phyloP scores from a whole-genome alignment of 2,329 filamentous ascomycete species.

The Diplodia scrobiculata region DNA sequence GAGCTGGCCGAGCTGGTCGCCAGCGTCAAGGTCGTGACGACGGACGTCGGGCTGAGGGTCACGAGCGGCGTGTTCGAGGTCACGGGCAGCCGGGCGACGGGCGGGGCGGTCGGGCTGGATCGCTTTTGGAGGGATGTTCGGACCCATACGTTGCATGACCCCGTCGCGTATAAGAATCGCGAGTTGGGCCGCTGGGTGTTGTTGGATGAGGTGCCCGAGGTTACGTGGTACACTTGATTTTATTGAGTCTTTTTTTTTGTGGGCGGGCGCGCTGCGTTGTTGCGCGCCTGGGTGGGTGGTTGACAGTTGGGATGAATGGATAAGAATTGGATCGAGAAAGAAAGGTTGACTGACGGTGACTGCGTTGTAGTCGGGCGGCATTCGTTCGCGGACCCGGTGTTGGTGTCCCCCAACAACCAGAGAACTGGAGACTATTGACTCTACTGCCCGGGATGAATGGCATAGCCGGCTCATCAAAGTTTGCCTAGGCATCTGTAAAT shows the following conservation, averaged over 20 bases:
- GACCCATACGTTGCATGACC: constrained; percentile 67
- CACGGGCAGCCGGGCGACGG: constrained; percentile 61
- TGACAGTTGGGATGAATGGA: no score
- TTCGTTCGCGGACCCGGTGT: no score
- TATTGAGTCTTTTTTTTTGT: neutral
- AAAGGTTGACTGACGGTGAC: no score
- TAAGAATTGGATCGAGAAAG: no score
- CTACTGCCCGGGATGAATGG: no score
- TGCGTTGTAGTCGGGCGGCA: no score
- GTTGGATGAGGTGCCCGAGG: constrained; percentile 59
- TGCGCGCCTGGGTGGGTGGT: no score
- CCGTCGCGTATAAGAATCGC: constrained; percentile 66
- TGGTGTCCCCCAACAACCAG: no score
- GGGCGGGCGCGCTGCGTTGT: no score
- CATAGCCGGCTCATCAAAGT: no score
- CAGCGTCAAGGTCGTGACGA: constrained; percentile 64
- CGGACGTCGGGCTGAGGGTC: constrained; percentile 61
- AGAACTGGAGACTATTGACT: no score
- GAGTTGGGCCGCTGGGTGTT: constrained; percentile 63
- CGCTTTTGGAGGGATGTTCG: constrained; percentile 68
- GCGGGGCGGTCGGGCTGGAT: constrained; percentile 62
- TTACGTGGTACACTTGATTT: constrained; percentile 63
- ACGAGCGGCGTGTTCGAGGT: constrained; percentile 66
- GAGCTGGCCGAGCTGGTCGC: constrained; percentile 65
- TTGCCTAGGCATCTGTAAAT: no score